Base-by-base conservation (phyloP, 2,329 filamentous ascomycete species). In the Malbranchea cinnamomea region DNA sequence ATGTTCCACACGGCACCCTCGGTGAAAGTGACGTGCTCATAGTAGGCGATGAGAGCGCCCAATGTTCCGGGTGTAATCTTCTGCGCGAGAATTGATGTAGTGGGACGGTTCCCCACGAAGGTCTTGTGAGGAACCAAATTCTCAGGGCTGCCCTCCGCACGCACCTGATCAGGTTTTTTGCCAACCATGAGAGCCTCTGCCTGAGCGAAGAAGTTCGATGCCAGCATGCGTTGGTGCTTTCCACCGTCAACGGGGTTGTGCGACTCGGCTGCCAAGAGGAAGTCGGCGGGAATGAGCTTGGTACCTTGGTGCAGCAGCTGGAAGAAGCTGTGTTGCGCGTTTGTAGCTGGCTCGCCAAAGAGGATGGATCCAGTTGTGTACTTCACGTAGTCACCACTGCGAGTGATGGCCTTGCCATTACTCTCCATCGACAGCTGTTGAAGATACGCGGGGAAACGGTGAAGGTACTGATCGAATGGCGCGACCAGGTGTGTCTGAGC, bases 401-500 rank as follows among this genome's bases (percentile, higher is more conserved):
- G 82, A 38, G 87, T 92, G 51, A 95, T 84, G 37, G 80, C 82
- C 70, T 98, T 98, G 53, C 89, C 89, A 60, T 98, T 98, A 38
- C 87, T 95, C 68, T 98, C 89, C 89, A 98, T 98, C 37, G 87
- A 95, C 36, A 98, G 69, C 63, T 98, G 89, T 65, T 98, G 89
- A 32, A 98, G 79, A 65, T 98, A 98, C 46, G 89, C 89, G 21
- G 89, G 85, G 77, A 98, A 95, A 44, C 89, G 82, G 71, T 94
- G 84, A 43, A 98, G 77, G 65, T 98, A 98, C 63, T 98, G 89
- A 63, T 98, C 89, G 57, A 95, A 98, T 34, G 89, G 89, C 54
- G 89, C 82, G 42, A 98, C 85, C 31, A 98, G 71, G 62, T 95
- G 89, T 37, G 89, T 95, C 65, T 98, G 89, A 30, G 89, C 84